phyloP scores from a whole-genome alignment of 106 monocot species.

The Platanthera guangdongensis region DNA sequence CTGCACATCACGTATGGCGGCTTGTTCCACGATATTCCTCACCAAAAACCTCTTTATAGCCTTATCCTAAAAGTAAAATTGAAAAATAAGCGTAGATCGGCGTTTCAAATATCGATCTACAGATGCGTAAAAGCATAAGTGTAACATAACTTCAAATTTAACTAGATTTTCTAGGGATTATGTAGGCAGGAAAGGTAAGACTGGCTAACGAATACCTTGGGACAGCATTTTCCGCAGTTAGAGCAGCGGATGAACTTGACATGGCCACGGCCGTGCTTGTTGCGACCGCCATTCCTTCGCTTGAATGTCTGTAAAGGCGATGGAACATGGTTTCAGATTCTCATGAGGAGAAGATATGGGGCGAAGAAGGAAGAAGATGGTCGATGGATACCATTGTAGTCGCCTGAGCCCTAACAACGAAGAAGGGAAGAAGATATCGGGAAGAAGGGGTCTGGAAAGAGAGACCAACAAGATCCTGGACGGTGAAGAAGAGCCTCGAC shows the following conservation, averaged over 20 bases:
- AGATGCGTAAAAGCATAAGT: too few relatives aligned
- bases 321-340: not conserved
- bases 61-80: constrained; percentile 18
- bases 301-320: constrained; percentile 54
- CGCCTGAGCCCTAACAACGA: too few relatives aligned
- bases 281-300: constrained; percentile 75
- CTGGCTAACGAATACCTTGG: constrained; percentile 24
- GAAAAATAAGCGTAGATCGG: not conserved
- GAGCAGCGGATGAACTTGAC: constrained; percentile 74
- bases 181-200: too few relatives aligned
- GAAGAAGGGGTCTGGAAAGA: too few relatives aligned
- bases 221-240: constrained; percentile 77
- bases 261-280: constrained; percentile 82
- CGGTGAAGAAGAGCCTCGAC: too few relatives aligned
- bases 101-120: not conserved
- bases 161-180: not conserved
- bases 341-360: too few relatives aligned
- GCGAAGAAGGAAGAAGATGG: too few relatives aligned
- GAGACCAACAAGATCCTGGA: too few relatives aligned
- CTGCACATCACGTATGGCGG: constrained; percentile 39
- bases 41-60: constrained; percentile 40
- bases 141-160: too few relatives aligned
- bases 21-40: constrained; percentile 44
- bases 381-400: too few relatives aligned
- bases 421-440: too few relatives aligned